Base-by-base conservation (phyloP, 2,329 filamentous ascomycete genomes). In the Plectosphaerella cucumerina region DNA sequence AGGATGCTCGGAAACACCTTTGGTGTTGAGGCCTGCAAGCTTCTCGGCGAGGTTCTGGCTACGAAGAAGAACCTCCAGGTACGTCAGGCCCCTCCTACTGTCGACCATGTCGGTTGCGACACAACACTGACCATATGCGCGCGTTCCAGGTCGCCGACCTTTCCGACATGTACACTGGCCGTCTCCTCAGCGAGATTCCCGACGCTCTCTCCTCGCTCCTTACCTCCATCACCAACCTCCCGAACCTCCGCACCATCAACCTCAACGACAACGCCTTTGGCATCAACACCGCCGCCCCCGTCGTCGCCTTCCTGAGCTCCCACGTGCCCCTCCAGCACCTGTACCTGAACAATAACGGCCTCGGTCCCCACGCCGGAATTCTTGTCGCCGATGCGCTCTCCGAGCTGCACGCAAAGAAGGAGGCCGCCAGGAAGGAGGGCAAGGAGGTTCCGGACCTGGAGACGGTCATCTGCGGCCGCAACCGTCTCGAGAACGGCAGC, bases 231-330 rank as follows among this genome's bases (percentile, higher is more conserved):
- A 84, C 97, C 51, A 87, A 91, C 64, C 86, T 96, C 49, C 87
- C 89, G 2, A 86, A 89, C 51, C 86, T 99, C 43, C 87, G 89
- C 68, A 97, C 92, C 26, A 82, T 99, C 71, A 95, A 97, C 71
- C 81, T 99, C 39, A 96, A 93, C 72, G 94, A 99, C 72, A 99
- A 99, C 71, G 94, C 94, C 44, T 99, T 99, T 64, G 94, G 94
- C 51, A 84, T 97, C 55, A 97, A 96, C 72, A 96, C 90, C 15
- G 89, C 95, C 69, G 91, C 90, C 34, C 94, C 93, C 10, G 83
- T 99, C 46, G 89, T 96, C 59, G 89, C 89, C 53, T 99, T 99
- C 74, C 84, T 99, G 55, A 86, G 89, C 50, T 81, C 86, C 52
- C 93, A 97, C 72, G 84, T 89, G 3, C 93, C 94, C 3, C 85